A percentile compares a stretch with the other conserved stretches of the same genome.
These are phyloP conservation scores for Russula compacta DNA, from an alignment of 768 basidiomycete genomes.

Conservation along the genomic window DNA sequence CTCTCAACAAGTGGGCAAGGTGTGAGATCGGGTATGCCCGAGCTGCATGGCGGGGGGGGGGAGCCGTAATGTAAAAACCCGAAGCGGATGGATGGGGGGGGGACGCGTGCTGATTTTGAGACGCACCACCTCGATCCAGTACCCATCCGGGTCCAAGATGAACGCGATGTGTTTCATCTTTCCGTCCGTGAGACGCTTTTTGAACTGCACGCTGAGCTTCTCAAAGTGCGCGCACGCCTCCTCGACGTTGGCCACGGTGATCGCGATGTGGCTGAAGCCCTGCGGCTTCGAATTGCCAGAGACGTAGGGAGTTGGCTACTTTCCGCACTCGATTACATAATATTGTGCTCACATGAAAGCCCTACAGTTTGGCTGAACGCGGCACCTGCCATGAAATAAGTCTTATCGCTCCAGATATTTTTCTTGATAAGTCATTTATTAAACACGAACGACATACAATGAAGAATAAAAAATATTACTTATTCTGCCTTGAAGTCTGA, in stretches of 20 bases:
- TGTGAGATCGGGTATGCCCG: background rate
- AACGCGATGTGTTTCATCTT: slow-evolving; percentile 82
- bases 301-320: slow-evolving; percentile 76
- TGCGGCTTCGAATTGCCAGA: slow-evolving; percentile 78
- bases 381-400: too few species aligned
- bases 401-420: too few species aligned
- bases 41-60: background rate
- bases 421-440: too few species aligned
- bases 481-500: too few species aligned
- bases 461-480: too few species aligned
- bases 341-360: too few species aligned
- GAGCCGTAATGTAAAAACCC: background rate
- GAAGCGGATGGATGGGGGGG: background rate
- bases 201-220: slow-evolving; percentile 68
- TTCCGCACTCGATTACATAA: too few species aligned
- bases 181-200: slow-evolving; percentile 81
- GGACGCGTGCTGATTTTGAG: background rate
- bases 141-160: slow-evolving; percentile 73
- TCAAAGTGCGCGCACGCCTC: slow-evolving; percentile 81
- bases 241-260: slow-evolving; percentile 76
- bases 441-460: too few species aligned
- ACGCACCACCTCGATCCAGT: slow-evolving; percentile 21
- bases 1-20: background rate
- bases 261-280: slow-evolving; percentile 84
- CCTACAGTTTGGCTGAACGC: too few species aligned